Evolutionary conservation across 2,329 filamentous ascomycete species (phyloP), one percentile per base, ranked within the genome.

Genomic region (Phialophora expanda): DNA sequence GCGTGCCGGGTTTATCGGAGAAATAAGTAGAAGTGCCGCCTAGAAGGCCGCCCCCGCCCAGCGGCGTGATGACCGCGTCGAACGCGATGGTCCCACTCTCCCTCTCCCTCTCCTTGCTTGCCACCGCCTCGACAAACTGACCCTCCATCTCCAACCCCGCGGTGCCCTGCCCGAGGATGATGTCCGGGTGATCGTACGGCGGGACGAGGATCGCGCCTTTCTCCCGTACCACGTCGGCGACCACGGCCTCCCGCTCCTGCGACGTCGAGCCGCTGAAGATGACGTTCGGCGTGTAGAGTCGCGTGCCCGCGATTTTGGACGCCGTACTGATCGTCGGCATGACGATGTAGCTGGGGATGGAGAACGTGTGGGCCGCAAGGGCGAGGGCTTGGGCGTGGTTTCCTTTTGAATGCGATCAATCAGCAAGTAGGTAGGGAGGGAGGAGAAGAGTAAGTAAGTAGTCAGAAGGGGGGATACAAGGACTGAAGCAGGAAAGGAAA

Each of bases 321-420:
- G 90, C 86, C 0, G 91, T 89, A 64, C 89, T 90, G 75, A 95
- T 95, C n/a, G 80, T 77, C 0, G 94, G 94, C 94, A 98, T 98
- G 66, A 98, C 89, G 74, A 98, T 93, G 80, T 94, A 87, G 0
- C 92, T 92, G 11, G 90, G 89, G 68, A 97, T 88, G 61, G 83
- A 80, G 75, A 90, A 87, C 44, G 89, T 89, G 20, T 83, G 84
- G 1, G 94, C 93, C 0, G 94, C 94, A 58, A 97, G 89, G 1
- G 94, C 87, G 64, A 98, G 87, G 1, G 95, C 94, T 82, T 97
- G 93, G 0, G 94, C 94, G 76, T 98, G 95, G 79, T 98, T 98
- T 66, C 94, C 93, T 94, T 69, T 69, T 56, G 17, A n/a, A 22
- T 26, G 28, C 24, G 22, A 26, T 32, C 7, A 32, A 34, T 30